Base-by-base conservation (phyloP, 225 moss, liverwort and hornwort genomes). In the Rhytidiadelphus loreus region DNA sequence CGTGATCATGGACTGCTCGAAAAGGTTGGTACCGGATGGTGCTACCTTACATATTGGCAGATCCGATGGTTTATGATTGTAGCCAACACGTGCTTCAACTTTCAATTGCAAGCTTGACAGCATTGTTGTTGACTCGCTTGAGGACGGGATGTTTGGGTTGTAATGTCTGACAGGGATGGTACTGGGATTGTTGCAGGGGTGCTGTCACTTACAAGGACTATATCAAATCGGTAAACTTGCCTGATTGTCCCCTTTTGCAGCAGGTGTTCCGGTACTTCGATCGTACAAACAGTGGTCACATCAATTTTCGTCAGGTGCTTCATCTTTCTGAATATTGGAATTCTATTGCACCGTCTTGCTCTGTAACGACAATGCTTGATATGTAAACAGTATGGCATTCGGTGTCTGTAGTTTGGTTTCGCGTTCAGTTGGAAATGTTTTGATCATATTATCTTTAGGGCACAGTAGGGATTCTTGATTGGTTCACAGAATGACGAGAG, bases 301-400 rank as follows among this genome's bases (percentile, higher is more conserved):
- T 97, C 85, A 94, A 94, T 90, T 98, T 98, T 86, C 95, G 95
- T 91, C 92, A 98, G 98, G 98, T 98, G 82, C 84, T 87, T 88
- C 50, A 63, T 72, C 87, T 87, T 76, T 86, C 85, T 82, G 88
- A 82, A 85, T 78, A 72, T 77, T 65, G 43, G 59, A 66, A 52
- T n/a, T 62, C 48, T 66, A 58, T 85, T 50, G 33, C 48, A 59
- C 61, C 13, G 32, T 44, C 37, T 63, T 68, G 19, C 33, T 78
- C 75, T 60, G 64, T 41, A 81, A 50, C 48, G 69, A 82, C 55
- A 74, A 80, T 72, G 33, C 61, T 85, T 78, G 83, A 71, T 85
- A 50, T 81, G 85, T 73, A 63, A 25, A 53, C 29, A 65, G 73
- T 62, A n/a, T 56, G 37, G 16, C 55, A 61, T 84, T 84, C 19